A percentile compares a stretch with the other conserved stretches of the same genome.
Conservation (phyloP, 2,329 filamentous ascomycete genomes). For the Mycosphaerella sp. region DNA sequence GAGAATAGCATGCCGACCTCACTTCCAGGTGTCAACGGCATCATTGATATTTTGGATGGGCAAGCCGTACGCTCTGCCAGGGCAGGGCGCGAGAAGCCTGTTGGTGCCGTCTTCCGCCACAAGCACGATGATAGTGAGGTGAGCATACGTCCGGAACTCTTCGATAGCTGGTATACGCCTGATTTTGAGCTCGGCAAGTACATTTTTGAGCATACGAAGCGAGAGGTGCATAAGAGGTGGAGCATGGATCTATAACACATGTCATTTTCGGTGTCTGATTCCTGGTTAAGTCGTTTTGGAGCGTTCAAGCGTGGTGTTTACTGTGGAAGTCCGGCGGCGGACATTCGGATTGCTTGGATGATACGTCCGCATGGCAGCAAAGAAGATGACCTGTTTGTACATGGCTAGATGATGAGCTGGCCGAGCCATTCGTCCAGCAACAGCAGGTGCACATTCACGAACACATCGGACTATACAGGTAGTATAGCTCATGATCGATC, state of each 20-base stretch:
- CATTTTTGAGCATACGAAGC: constrained; percentile 29
- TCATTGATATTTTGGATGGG: not conserved
- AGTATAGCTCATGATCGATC: no score
- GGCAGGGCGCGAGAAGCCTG: constrained; percentile 1
- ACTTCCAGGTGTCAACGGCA: constrained; percentile 10
- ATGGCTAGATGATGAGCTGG: constrained; percentile 2
- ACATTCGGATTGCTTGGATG: not conserved
- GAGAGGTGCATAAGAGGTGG: constrained; percentile 32
- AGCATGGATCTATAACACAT: constrained; percentile 36
- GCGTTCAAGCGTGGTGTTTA: constrained; percentile 11
- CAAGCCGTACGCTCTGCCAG: constrained; percentile 7
- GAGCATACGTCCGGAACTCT: constrained; percentile 31
- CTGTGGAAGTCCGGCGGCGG: no score
- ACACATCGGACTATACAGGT: no score
- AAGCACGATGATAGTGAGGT: constrained; percentile 17
- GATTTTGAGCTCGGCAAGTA: constrained; percentile 27
- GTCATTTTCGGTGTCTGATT: not conserved
- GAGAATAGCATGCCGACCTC: constrained; percentile 19
- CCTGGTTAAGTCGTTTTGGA: not conserved
- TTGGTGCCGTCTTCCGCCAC: constrained; percentile 11
- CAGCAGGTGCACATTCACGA: no score
- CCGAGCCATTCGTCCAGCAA: no score
- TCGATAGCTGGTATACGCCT: constrained; percentile 27
- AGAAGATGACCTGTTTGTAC: constrained; percentile 6
- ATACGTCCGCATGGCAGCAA: not conserved